Evolutionary conservation across 2,329 filamentous ascomycete species (phyloP), one percentile per base, ranked within the genome.

Genomic region (Penicillium verrucosum): DNA sequence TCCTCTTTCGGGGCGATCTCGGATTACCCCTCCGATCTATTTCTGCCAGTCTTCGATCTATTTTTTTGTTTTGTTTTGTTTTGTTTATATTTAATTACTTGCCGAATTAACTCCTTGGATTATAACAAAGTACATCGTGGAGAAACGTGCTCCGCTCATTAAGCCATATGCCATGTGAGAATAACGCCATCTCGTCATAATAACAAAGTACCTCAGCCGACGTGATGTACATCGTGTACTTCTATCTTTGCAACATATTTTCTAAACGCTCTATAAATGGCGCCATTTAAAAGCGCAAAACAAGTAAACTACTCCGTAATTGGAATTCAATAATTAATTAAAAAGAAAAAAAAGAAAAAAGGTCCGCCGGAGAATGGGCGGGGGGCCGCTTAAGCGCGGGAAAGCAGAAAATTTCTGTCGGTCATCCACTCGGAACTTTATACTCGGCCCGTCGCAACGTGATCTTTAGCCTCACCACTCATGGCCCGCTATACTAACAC

Each of bases 1-100:
- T 65, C 64, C 64, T 62, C 27, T 58, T 66, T 60, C 59, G 64
- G 64, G 56, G 57, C 57, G 60, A 66, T 64, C 62, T 62, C 57
- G 61, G 60, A 50, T 45, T 46, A 44, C 44, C 21, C 53, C 55
- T 61, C 60, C 59, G 56, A 53, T 59, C 50, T 48, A 30, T 45
- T 51, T 57, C 27, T 46, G 18, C 41, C 41, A 27, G 18, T 21
- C 16, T 42, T 18, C 27, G 42, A 49, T 51, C 47, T 44, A n/a
- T 47, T 47, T 34, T 14, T 45, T 40, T 1, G 2, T 55, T 27
- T 29, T n/a, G 25, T 23, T 36, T 16, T 37, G 4, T 21, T 56
- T 23, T 44, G 56, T n/a, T 5, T 6, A 30, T 11, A 11, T 44
- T 51, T 36, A 32, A 25, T 45, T 51, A 23, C 44, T 43, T 10